Base-by-base conservation (phyloP, 2,329 filamentous ascomycete species). In the Fusarium robinianum region DNA sequence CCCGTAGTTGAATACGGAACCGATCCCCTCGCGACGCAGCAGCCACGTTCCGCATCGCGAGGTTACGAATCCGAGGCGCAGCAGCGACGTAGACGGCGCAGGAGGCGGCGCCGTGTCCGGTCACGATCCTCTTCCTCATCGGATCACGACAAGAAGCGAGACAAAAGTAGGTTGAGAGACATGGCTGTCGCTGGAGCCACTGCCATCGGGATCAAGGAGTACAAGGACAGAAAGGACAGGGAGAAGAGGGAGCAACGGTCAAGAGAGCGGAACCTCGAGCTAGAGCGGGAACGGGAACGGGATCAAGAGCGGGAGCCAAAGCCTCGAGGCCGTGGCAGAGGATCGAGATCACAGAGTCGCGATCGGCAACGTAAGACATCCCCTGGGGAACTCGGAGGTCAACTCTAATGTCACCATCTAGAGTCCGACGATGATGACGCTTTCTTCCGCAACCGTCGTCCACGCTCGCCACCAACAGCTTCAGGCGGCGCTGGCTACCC, bases 1-100 rank as follows among this genome's bases (percentile, higher is more conserved):
- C 75, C 52, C 52, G 52, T 84, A 75, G 79, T 85, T 76, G 79
- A 84, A 67, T 85, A 85, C 72, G 81, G 81, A 57, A 73, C 71
- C 63, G 74, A 77, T 55, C 80, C 81, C 58, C 72, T 85, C 53
- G 67, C 69, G 55, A 72, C 72, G 50, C 61, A 67, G 48, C 64
- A 68, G 54, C 66, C 64, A 33, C 61, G 67, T 51, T 63, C 66
- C 32, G 55, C 58, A 17, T 63, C 58, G 25, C 60, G 67, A 44
- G 69, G 66, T 43, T 76, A 78, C 61, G 77, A 77, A 44, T 74
- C 75, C 41, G 75, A 76, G 40, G 69, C 67, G 41, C 74, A 77
- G 49, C 72, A 73, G 46, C 65, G 69, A 49, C 67, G 65, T 41
- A 67, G 68, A 46, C 65, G 68, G 36, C 64, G 63, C 39, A 69